Evolutionary conservation across 305 asterid species (phyloP).

Genomic region (Fraxinus xanthoxyloides): DNA sequence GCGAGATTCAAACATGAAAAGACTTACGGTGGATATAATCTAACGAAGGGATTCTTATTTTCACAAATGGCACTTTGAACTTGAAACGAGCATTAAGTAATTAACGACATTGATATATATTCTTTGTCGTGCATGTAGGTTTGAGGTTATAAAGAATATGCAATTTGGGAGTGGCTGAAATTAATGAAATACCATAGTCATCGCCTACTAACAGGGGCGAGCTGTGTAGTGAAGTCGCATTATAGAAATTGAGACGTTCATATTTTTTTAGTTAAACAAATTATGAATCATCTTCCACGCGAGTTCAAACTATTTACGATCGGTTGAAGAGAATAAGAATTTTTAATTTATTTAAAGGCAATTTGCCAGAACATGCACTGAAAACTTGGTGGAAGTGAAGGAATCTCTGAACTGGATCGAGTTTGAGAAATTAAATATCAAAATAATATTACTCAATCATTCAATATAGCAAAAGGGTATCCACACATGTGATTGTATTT

Average conservation of each 20-base stretch:
- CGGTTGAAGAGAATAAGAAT: not conserved
- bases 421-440: not conserved
- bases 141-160: not conserved
- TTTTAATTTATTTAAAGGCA: not conserved
- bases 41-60: not conserved
- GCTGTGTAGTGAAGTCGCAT: not conserved
- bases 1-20: too few relatives aligned
- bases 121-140: not conserved
- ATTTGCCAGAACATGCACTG: slow-evolving; percentile 1
- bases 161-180: not conserved
- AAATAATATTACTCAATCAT: not conserved
- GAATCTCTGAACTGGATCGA: not conserved
- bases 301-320: not conserved
- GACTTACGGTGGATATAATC: not conserved
- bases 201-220: not conserved
- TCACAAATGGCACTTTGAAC: not conserved
- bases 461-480: not conserved
- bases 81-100: not conserved
- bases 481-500: not conserved
- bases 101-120: too few relatives aligned
- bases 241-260: not conserved
- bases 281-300: not conserved
- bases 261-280: not conserved
- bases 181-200: not conserved
- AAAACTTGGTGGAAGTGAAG: not conserved